Base-by-base conservation (phyloP, 805 yeast genomes). In the Schwanniomyces yamadae region DNA sequence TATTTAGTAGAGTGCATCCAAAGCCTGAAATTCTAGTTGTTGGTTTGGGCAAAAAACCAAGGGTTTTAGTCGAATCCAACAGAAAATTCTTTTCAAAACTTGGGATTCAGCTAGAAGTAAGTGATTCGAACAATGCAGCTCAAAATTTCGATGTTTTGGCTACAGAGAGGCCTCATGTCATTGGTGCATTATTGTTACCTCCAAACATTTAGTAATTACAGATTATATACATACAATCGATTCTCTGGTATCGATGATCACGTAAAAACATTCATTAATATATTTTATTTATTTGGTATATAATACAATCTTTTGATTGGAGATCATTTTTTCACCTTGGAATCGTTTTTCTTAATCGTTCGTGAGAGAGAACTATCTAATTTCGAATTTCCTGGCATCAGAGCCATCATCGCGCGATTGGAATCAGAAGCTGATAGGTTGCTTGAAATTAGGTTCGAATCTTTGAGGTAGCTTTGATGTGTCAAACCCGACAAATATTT, bases 151-250 rank as follows among this genome's bases (percentile, higher is more conserved):
- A 86, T 49, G 59, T 86, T 28, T 60, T 86, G 40, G 89, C 91
- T 1, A 84, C 91, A 0, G 95, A 87, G 53, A 67, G 95, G 46
- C 87, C 90, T 0, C 64, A 70, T 17, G 80, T 78, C 21, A 78
- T 86, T n/a, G 89, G 80, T 1, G 93, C 85, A 0, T 60, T 86
- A 21, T 62, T 86, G 32, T 62, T 87, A 28, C 87, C 95, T 15
- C 85, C 91, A 3, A 75, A 80, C 43, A 56, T 78, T 42, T 77
- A 57, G 22, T 18, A n/a, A n/a, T n/a, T n/a, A n/a, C n/a, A n/a
- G n/a, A n/a, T n/a, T n/a, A n/a, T n/a, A n/a, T n/a, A n/a, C n/a
- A n/a, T n/a, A n/a, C n/a, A n/a, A n/a, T n/a, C n/a, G n/a, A n/a
- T n/a, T n/a, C n/a, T n/a, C n/a, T n/a, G n/a, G n/a, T n/a, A n/a